These are phyloP conservation scores for Penicillium diatomitis DNA, from an alignment of 495 filamentous ascomycete genomes.

Conservation along the genomic window DNA sequence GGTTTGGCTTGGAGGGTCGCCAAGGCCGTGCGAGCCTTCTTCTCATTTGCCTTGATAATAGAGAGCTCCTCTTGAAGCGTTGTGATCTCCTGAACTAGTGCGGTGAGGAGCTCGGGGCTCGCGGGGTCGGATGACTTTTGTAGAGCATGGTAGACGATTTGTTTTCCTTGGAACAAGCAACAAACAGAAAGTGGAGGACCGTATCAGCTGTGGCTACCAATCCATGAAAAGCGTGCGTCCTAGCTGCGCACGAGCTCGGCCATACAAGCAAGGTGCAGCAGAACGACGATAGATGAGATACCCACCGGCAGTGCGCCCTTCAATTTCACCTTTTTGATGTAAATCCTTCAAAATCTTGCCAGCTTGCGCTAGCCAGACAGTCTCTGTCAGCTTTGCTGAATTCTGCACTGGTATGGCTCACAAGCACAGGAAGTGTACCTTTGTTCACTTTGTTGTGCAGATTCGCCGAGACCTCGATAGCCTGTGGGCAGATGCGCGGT, in stretches of 20 bases:
- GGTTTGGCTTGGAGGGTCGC: constrained; percentile 38
- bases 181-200: no score
- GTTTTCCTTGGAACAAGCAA: constrained; percentile 40
- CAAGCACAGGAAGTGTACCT: constrained; percentile 10
- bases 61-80: constrained; percentile 41
- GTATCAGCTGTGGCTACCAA: no score
- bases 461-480: constrained; percentile 56
- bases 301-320: constrained; percentile 46
- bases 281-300: neutral
- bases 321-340: constrained; percentile 50
- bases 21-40: constrained; percentile 41
- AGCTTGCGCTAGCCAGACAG: constrained; percentile 37
- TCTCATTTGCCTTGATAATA: constrained; percentile 40
- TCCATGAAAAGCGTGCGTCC: no score
- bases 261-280: no score
- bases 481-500: constrained; percentile 22
- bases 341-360: constrained; percentile 55
- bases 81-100: constrained; percentile 42
- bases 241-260: no score
- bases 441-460: constrained; percentile 62
- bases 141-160: constrained; percentile 52
- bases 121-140: constrained; percentile 40
- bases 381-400: no score
- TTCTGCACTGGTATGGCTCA: no score
- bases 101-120: constrained; percentile 35